These are phyloP conservation scores for Colletotrichum cuscutae DNA, from an alignment of 2,329 filamentous ascomycete genomes.

Conservation along the genomic window DNA sequence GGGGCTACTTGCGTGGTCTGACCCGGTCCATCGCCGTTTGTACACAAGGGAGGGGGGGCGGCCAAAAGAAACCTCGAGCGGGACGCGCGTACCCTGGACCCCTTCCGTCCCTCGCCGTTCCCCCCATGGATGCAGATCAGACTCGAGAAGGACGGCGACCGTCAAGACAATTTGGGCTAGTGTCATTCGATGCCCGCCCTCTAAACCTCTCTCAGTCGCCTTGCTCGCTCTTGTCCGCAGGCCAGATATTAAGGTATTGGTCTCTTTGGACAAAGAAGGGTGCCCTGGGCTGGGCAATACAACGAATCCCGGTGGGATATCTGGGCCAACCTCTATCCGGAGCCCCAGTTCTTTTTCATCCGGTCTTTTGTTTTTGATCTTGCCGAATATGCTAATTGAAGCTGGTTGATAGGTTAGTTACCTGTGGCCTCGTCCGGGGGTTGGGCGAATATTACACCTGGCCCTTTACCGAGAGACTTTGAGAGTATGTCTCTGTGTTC, in stretches of 20 bases:
- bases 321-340: background rate
- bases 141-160: constrained; percentile 14
- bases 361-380: background rate
- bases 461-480: background rate
- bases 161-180: background rate
- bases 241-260: constrained; percentile 10
- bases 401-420: background rate
- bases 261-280: background rate
- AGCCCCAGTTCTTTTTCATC: background rate
- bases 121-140: constrained; percentile 36
- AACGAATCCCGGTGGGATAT: background rate
- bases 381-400: background rate
- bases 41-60: constrained; percentile 9
- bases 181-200: background rate
- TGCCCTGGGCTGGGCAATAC: background rate
- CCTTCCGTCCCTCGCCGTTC: background rate
- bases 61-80: constrained; percentile 10
- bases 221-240: constrained; percentile 5
- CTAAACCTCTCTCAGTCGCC: background rate
- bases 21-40: constrained; percentile 22
- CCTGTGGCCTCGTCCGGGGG: background rate
- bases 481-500: too few relatives aligned
- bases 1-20: constrained; percentile 29
- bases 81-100: constrained; percentile 34
- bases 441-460: constrained; percentile 1